These are phyloP conservation scores for Phaseolus coccineus DNA, from an alignment of 331 rosid genomes.

Conservation along the genomic window DNA sequence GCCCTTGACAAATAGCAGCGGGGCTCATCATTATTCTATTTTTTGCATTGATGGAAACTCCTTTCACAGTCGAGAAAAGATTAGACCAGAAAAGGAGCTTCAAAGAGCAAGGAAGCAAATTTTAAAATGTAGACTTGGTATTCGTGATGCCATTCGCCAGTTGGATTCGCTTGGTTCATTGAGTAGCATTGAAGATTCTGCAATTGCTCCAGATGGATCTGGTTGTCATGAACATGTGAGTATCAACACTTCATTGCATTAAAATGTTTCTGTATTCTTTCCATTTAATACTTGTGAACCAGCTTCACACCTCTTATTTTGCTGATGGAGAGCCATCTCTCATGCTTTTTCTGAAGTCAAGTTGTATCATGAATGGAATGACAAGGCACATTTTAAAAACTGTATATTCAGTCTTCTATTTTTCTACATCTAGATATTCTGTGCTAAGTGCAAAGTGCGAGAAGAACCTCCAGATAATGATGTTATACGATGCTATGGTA, in stretches of 20 bases:
- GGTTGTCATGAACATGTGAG: constrained; percentile 73
- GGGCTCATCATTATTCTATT: constrained; percentile 29
- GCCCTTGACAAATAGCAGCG: constrained; percentile 16
- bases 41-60: constrained; percentile 17
- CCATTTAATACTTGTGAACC: constrained; percentile 7
- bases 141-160: constrained; percentile 77
- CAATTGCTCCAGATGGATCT: constrained; percentile 77
- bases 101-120: constrained; percentile 82
- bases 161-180: constrained; percentile 71
- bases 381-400: constrained; percentile 21
- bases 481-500: constrained; percentile 76
- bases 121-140: constrained; percentile 75
- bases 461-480: constrained; percentile 76
- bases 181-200: constrained; percentile 75
- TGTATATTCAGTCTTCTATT: constrained; percentile 40
- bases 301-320: constrained; percentile 11
- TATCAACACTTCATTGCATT: constrained; percentile 1
- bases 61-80: constrained; percentile 77
- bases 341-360: constrained; percentile 9
- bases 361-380: not conserved
- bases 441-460: constrained; percentile 72
- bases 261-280: constrained; percentile 16
- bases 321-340: not conserved
- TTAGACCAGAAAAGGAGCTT: constrained; percentile 81
- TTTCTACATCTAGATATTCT: constrained; percentile 62